Base-by-base conservation (phyloP, 371 early-diverging fungal genomes). In the Rhizopus arrhizus region DNA sequence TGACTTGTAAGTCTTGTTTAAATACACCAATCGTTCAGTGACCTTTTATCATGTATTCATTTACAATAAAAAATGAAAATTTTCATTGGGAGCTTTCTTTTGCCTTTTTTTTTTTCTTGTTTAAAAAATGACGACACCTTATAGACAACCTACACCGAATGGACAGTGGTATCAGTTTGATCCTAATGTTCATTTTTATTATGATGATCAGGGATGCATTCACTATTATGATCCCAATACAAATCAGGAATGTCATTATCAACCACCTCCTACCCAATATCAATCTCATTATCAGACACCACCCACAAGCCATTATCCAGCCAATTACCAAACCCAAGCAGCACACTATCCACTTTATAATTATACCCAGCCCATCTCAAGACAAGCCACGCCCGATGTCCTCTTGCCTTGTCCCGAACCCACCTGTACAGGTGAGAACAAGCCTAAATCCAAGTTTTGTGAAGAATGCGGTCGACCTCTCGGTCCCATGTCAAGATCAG, bases 401-500 rank as follows among this genome's bases (percentile, higher is more conserved):
- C 51, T 77, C 15, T 53, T 75, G 15, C 75, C 81, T 34, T 86
- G 86, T 61, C 83, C 85, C 22, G 79, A 79, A 52, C 73, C 82
- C 12, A 74, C 70, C 45, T 90, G 90, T 61, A 70, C 74, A 28
- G 88, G 85, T 33, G 81, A 82, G 59, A 90, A 89, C 54, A 86
- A 85, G 36, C 65, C 78, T 1, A 83, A 75, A 10, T 79, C 85
- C 5, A 90, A 90, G 64, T 90, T 90, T 57, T 90, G 90, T 64
- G 82, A 82, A 28, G 88, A 89, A 59, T 90, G 90, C 64, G 90
- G 90, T 29, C 78, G 82, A 31, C 77, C 78, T 0, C 70, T 88
- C 53, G 68, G 22, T 22, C 22, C 58, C 22, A 64, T 72, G 8
- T 82, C 84, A 4, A 70, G 80, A 41, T 65, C 84, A 1, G 70